phyloP scores from a whole-genome alignment of 2,329 filamentous ascomycete species.

The Botrytis fragariae region DNA sequence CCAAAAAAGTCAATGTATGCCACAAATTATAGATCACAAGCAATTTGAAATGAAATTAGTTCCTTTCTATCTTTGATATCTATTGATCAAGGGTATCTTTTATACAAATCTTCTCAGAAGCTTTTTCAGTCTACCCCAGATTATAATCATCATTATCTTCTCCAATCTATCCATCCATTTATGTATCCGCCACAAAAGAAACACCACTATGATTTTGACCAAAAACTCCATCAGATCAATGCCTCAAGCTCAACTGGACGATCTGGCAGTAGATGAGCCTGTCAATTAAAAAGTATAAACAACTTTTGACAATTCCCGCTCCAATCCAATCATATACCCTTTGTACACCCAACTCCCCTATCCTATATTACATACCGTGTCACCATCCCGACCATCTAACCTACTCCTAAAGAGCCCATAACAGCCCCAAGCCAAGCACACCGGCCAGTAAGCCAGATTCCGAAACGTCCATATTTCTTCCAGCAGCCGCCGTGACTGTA shows the following conservation, averaged over 20 bases:
- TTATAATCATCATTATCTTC: background rate
- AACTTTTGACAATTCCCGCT: background rate
- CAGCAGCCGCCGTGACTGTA: background rate
- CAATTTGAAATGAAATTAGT: background rate
- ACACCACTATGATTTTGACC: background rate
- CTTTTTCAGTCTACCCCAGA: background rate
- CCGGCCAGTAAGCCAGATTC: background rate
- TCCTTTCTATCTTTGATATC: background rate
- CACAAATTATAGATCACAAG: background rate
- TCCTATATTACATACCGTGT: background rate
- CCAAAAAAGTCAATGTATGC: background rate
- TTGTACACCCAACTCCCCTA: background rate
- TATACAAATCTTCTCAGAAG: background rate
- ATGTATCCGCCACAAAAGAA: background rate
- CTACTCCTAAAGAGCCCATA: background rate
- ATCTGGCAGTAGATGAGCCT: background rate
- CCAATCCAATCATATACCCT: background rate
- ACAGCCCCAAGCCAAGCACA: background rate
- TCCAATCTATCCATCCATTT: background rate
- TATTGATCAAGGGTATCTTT: background rate
- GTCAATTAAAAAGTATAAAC: background rate
- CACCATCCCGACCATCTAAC: background rate
- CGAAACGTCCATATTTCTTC: background rate
- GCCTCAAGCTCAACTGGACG: background rate
- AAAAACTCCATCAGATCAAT: background rate